Percentiles rank a stretch among this genome's conserved stretches.
phyloP scores from a whole-genome alignment of 371 early-diverging fungal genomes.

The Mucor irregularis region DNA sequence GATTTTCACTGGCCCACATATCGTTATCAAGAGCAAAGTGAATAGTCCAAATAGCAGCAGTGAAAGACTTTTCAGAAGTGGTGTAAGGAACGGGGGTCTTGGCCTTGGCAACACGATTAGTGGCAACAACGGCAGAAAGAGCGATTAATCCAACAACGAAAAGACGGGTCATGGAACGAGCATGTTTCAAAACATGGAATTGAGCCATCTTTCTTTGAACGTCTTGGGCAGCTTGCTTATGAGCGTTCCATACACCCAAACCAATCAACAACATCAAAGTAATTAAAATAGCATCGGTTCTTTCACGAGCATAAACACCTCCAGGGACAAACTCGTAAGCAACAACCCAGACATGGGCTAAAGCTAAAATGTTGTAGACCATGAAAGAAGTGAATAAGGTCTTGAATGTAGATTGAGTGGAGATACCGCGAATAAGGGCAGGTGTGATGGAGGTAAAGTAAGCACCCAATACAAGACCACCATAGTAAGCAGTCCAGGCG shows the following conservation, averaged over 20 bases:
- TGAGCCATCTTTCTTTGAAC: slow-evolving; percentile 29
- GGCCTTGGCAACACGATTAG: slow-evolving; percentile 30
- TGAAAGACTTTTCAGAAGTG: slow-evolving; percentile 68
- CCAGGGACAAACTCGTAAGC: slow-evolving; percentile 87
- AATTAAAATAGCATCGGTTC: slow-evolving; percentile 68
- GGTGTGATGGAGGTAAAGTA: slow-evolving; percentile 66
- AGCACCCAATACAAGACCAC: slow-evolving; percentile 65
- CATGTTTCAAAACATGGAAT: slow-evolving; percentile 36
- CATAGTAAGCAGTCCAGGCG: slow-evolving; percentile 67
- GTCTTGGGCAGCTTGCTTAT: slow-evolving; percentile 26
- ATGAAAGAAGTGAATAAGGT: slow-evolving; percentile 64
- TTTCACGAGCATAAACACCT: slow-evolving; percentile 74
- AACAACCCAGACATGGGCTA: slow-evolving; percentile 80
- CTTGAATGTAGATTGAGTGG: slow-evolving; percentile 66
- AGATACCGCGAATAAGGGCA: slow-evolving; percentile 55
- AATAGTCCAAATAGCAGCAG: slow-evolving; percentile 87
- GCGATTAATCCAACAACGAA: slow-evolving; percentile 28
- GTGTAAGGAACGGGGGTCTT: slow-evolving; percentile 60
- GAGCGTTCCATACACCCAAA: slow-evolving; percentile 51
- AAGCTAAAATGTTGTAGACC: slow-evolving; percentile 66
- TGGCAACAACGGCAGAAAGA: slow-evolving; percentile 38
- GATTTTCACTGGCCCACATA: slow-evolving; percentile 77
- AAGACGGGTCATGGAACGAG: slow-evolving; percentile 38
- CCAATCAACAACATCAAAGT: slow-evolving; percentile 53
- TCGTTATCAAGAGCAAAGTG: slow-evolving; percentile 86